Percentiles rank a stretch among this genome's conserved stretches.
Conservation (phyloP, 2,329 filamentous ascomycete species). For the Aspergillus fijiensis region DNA sequence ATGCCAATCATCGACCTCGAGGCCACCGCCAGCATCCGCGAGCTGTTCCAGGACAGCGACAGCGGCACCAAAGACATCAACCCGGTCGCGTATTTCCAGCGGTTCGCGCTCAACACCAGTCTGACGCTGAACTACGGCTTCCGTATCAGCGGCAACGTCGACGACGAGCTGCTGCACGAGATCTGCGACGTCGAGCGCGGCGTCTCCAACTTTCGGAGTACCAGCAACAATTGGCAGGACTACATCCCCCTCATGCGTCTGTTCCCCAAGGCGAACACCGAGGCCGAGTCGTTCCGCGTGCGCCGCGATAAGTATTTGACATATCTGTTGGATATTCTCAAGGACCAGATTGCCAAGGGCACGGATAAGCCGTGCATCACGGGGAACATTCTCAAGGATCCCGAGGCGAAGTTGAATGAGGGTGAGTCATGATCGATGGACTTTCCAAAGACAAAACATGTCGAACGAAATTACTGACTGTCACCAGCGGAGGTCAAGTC, state of each 20-base stretch:
- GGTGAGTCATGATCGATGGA: constrained; percentile 41
- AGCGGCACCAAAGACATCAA: constrained; percentile 65
- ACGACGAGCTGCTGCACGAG: constrained; percentile 67
- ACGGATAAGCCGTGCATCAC: constrained; percentile 68
- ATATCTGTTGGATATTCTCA: constrained; percentile 58
- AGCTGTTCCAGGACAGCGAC: constrained; percentile 65
- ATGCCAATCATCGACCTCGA: constrained; percentile 82
- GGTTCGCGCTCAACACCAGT: constrained; percentile 74
- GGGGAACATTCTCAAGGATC: constrained; percentile 69
- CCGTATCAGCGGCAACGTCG: constrained; percentile 68
- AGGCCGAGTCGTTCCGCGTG: constrained; percentile 64
- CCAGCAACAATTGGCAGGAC: constrained; percentile 81
- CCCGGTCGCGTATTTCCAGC: constrained; percentile 70
- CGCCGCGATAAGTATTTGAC: constrained; percentile 67
- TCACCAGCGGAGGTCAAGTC: constrained; percentile 69
- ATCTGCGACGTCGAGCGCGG: constrained; percentile 74
- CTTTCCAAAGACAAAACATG: too few species aligned
- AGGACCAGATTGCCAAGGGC: constrained; percentile 60
- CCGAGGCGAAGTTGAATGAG: constrained; percentile 67
- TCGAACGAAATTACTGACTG: constrained; percentile 1
- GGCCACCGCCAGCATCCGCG: constrained; percentile 68
- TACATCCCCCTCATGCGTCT: constrained; percentile 75
- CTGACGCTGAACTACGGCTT: constrained; percentile 78
- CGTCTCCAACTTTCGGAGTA: constrained; percentile 73
- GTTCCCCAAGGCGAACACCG: constrained; percentile 60